Evolutionary conservation across 2,329 filamentous ascomycete genomes (phyloP).

Genomic region (Colletotrichum sp.): DNA sequence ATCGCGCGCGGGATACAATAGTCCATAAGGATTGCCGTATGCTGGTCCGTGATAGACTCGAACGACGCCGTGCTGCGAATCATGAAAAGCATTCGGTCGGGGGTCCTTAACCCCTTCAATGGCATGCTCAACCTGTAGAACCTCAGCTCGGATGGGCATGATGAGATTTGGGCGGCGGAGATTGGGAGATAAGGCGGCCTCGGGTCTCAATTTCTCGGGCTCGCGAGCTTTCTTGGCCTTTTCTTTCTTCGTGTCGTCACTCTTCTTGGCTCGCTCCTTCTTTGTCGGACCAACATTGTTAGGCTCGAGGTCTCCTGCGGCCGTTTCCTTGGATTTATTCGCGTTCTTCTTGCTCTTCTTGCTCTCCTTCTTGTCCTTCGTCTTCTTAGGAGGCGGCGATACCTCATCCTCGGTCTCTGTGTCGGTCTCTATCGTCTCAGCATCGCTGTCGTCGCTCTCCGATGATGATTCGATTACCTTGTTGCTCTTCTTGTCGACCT

Average conservation of each 20-base stretch:
- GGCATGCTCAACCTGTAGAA: slow-evolving; percentile 61
- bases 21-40: slow-evolving; percentile 56
- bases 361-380: slow-evolving; percentile 15
- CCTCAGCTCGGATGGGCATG: slow-evolving; percentile 50
- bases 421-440: slow-evolving; percentile 25
- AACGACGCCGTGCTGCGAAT: slow-evolving; percentile 55
- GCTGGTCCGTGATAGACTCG: slow-evolving; percentile 63
- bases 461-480: slow-evolving; percentile 12
- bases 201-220: slow-evolving; percentile 25
- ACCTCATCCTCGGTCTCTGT: slow-evolving; percentile 24
- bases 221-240: slow-evolving; percentile 19
- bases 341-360: slow-evolving; percentile 19
- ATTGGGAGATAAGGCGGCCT: slow-evolving; percentile 30
- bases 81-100: slow-evolving; percentile 64
- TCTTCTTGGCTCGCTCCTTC: neutral
- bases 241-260: neutral
- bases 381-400: slow-evolving; percentile 2
- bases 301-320: neutral
- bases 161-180: slow-evolving; percentile 49
- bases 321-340: slow-evolving; percentile 9
- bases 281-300: slow-evolving; percentile 8
- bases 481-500: slow-evolving; percentile 15
- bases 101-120: slow-evolving; percentile 58
- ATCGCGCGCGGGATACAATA: slow-evolving; percentile 49
- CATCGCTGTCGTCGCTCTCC: slow-evolving; percentile 23